These are phyloP conservation scores for Rhodofomes roseus DNA, from an alignment of 1,284 basidiomycete species.

Conservation along the genomic window DNA sequence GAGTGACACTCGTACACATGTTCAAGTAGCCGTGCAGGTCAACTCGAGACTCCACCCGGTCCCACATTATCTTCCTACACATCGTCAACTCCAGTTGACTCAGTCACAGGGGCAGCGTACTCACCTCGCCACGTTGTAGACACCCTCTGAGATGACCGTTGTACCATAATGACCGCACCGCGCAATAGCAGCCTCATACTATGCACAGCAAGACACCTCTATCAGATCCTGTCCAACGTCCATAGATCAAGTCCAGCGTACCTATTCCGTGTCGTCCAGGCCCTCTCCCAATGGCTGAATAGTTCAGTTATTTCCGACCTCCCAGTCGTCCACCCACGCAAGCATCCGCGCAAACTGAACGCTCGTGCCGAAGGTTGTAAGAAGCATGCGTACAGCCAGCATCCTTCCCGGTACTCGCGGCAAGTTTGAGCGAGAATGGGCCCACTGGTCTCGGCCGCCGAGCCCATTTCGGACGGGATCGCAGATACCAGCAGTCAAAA, in stretches of 20 bases:
- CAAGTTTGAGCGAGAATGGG: too few species aligned
- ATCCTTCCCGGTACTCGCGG: background rate
- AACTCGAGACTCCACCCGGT: slow-evolving; percentile 46
- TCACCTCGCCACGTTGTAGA: too few species aligned
- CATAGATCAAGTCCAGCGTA: slow-evolving; percentile 8
- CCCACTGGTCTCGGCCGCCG: slow-evolving; percentile 33
- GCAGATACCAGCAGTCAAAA: slow-evolving; percentile 68
- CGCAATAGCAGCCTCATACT: slow-evolving; percentile 50
- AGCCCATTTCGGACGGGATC: slow-evolving; percentile 52
- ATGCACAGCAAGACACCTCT: background rate
- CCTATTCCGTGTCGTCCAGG: slow-evolving; percentile 40
- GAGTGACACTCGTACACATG: slow-evolving; percentile 20
- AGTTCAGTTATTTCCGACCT: slow-evolving; percentile 23
- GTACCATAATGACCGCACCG: slow-evolving; percentile 50
- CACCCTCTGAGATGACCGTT: slow-evolving; percentile 40
- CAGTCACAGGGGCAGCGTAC: slow-evolving; percentile 31
- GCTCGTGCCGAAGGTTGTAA: background rate
- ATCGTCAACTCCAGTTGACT: slow-evolving; percentile 7
- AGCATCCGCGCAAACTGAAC: background rate
- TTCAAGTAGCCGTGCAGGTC: too few species aligned
- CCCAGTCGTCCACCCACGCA: background rate
- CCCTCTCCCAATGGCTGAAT: slow-evolving; percentile 37
- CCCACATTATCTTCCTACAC: slow-evolving; percentile 57
- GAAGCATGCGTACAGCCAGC: background rate
- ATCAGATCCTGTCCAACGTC: too few species aligned